Evolutionary conservation across 2,329 filamentous ascomycete genomes (phyloP).

Genomic region (Byssothecium circinans): DNA sequence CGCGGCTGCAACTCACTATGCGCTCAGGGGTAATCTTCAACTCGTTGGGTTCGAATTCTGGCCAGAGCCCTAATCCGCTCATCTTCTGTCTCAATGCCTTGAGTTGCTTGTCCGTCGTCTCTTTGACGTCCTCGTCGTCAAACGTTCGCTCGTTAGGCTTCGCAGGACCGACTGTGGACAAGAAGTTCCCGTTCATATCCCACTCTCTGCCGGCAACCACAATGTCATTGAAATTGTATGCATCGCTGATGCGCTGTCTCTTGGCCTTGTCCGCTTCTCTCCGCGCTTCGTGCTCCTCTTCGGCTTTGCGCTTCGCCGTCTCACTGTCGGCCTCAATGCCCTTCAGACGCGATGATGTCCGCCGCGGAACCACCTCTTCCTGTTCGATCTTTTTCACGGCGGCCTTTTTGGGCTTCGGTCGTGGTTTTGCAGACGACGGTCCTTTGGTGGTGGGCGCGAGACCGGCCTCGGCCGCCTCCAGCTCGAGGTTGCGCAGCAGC

Average conservation of each 20-base stretch:
- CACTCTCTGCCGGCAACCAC: conserved; percentile 78
- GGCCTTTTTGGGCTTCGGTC: conserved; percentile 46
- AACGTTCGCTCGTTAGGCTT: conserved; percentile 85
- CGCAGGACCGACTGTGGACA: conserved; percentile 70
- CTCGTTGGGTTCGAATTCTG: conserved; percentile 77
- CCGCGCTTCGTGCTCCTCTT: conserved; percentile 62
- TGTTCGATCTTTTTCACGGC: conserved; percentile 59
- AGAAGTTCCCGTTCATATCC: conserved; percentile 66
- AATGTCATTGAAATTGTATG: conserved; percentile 74
- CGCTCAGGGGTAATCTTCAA: conserved; percentile 91
- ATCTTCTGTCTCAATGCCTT: conserved; percentile 75
- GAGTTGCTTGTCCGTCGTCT: conserved; percentile 75
- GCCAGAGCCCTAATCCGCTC: conserved; percentile 76
- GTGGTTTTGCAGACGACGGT: conserved; percentile 50
- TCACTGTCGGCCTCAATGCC: conserved; percentile 69
- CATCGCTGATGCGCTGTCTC: conserved; percentile 64
- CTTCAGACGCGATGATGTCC: conserved; percentile 63
- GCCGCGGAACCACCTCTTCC: conserved; percentile 56
- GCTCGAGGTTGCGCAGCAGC: conserved; percentile 74
- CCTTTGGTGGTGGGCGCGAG: conserved; percentile 61
- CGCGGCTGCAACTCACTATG: conserved; percentile 46
- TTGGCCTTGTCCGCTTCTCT: conserved; percentile 63
- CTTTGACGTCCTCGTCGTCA: conserved; percentile 76
- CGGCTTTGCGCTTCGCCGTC: conserved; percentile 68
- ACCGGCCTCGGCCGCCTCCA: conserved; percentile 68